Evolutionary conservation across 78 protist genomes (phyloP).

Genomic region (Dictyostelium brefeldianum): DNA sequence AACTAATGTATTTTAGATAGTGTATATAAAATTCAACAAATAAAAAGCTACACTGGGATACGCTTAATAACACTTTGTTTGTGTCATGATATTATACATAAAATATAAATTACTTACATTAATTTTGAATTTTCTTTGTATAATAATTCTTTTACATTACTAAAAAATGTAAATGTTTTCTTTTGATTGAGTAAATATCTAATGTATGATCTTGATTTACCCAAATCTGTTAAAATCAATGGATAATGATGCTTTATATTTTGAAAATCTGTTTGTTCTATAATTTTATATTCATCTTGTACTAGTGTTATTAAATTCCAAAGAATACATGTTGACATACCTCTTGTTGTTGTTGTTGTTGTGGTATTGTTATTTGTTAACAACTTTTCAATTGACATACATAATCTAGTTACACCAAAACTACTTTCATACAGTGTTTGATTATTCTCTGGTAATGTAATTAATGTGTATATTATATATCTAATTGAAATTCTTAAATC

Average conservation of each 20-base stretch:
- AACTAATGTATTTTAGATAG: no score
- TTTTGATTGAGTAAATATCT: constrained; percentile 25
- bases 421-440: constrained; percentile 6
- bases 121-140: background rate
- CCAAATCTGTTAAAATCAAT: constrained; percentile 32
- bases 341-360: background rate
- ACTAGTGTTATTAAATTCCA: constrained; percentile 29
- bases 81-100: background rate
- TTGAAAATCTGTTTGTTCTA: background rate
- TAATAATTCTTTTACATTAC: background rate
- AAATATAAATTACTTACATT: background rate
- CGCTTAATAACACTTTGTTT: background rate
- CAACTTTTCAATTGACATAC: constrained; percentile 58
- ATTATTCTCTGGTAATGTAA: constrained; percentile 9
- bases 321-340: background rate
- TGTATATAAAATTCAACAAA: no score
- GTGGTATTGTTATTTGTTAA: background rate
- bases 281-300: background rate
- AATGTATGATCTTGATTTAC: constrained; percentile 59
- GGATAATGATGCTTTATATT: constrained; percentile 1
- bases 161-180: constrained; percentile 12
- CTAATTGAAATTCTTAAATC: constrained; percentile 50
- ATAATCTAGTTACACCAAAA: constrained; percentile 54
- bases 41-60: background rate
- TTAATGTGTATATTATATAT: constrained; percentile 19